Evolutionary conservation across 1,284 basidiomycete species (phyloP).

Genomic region (Golubevia pallescens): DNA sequence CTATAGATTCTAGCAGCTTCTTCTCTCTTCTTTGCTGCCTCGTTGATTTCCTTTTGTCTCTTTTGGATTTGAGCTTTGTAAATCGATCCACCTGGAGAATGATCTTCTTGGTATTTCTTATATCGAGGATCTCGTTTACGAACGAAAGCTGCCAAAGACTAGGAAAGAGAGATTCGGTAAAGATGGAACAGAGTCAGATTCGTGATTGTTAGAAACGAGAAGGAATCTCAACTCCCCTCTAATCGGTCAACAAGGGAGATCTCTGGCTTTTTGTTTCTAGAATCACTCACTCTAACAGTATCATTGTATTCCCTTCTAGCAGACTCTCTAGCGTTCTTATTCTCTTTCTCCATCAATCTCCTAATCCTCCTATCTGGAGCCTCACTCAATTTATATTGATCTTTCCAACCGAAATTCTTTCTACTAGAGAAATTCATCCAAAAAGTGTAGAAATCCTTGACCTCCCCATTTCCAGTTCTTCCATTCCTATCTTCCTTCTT

Average conservation of each 20-base stretch:
- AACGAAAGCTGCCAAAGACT: slow-evolving; percentile 76
- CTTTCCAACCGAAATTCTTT: slow-evolving; percentile 89
- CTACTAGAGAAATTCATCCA: slow-evolving; percentile 87
- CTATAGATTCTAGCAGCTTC: slow-evolving; percentile 35
- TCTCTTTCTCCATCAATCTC: slow-evolving; percentile 92
- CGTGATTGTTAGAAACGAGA: not conserved
- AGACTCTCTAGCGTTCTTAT: slow-evolving; percentile 86
- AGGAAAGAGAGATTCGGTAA: not conserved
- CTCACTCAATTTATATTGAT: slow-evolving; percentile 80
- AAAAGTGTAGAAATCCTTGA: slow-evolving; percentile 76
- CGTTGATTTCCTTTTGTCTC: slow-evolving; percentile 18
- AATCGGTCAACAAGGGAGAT: no score
- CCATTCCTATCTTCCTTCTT: slow-evolving; percentile 20
- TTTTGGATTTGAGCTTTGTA: not conserved
- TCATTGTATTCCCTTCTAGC: slow-evolving; percentile 92
- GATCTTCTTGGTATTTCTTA: slow-evolving; percentile 68
- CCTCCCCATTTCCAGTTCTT: slow-evolving; percentile 28
- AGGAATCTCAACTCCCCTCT: slow-evolving; percentile 18
- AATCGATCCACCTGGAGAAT: slow-evolving; percentile 7
- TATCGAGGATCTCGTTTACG: slow-evolving; percentile 93
- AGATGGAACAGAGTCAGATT: slow-evolving; percentile 2
- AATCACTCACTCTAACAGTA: slow-evolving; percentile 74
- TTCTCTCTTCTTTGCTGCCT: slow-evolving; percentile 39
- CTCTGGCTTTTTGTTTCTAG: slow-evolving; percentile 18
- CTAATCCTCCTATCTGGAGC: slow-evolving; percentile 86